A percentile compares a stretch with the other conserved stretches of the same genome.
phyloP scores from a whole-genome alignment of 1,284 basidiomycete species.

The Anthracocystis panici-leucophaei region DNA sequence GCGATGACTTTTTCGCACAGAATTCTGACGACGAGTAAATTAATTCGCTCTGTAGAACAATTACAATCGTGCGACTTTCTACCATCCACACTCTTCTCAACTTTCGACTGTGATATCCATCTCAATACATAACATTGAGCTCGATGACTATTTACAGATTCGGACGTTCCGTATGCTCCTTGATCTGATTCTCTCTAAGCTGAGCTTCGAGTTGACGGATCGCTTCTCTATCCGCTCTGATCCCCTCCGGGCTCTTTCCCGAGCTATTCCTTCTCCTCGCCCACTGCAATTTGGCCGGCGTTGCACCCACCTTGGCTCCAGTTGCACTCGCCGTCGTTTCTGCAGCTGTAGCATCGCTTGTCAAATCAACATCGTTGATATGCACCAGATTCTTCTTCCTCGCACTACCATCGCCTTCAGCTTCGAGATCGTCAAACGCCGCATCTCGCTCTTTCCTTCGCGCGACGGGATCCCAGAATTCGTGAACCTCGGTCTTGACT shows the following conservation, averaged over 20 bases:
- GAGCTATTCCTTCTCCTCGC: constrained; percentile 36
- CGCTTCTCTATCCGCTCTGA: constrained; percentile 45
- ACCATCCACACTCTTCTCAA: too few relatives aligned
- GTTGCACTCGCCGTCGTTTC: background rate
- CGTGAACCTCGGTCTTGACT: constrained; percentile 61
- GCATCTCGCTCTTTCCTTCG: constrained; percentile 62
- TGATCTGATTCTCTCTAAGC: constrained; percentile 34
- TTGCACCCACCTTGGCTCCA: background rate
- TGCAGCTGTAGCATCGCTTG: constrained; percentile 15
- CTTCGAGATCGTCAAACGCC: constrained; percentile 50
- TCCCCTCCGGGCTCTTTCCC: constrained; percentile 43
- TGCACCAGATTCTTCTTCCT: constrained; percentile 23
- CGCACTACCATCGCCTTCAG: constrained; percentile 5
- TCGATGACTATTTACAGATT: constrained; percentile 7
- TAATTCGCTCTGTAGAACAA: background rate
- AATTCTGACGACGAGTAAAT: constrained; percentile 43
- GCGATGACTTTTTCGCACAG: constrained; percentile 54
- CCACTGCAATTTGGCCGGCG: constrained; percentile 31
- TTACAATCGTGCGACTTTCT: background rate
- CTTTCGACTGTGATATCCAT: background rate
- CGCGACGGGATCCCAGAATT: constrained; percentile 65
- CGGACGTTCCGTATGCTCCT: constrained; percentile 24
- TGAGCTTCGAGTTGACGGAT: constrained; percentile 39
- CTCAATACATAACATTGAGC: background rate
- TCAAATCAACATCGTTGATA: constrained; percentile 32